Percentiles rank a stretch among this genome's conserved stretches.
phyloP scores from a whole-genome alignment of 2,329 filamentous ascomycete genomes.

The Trichoderma cornu-damae region DNA sequence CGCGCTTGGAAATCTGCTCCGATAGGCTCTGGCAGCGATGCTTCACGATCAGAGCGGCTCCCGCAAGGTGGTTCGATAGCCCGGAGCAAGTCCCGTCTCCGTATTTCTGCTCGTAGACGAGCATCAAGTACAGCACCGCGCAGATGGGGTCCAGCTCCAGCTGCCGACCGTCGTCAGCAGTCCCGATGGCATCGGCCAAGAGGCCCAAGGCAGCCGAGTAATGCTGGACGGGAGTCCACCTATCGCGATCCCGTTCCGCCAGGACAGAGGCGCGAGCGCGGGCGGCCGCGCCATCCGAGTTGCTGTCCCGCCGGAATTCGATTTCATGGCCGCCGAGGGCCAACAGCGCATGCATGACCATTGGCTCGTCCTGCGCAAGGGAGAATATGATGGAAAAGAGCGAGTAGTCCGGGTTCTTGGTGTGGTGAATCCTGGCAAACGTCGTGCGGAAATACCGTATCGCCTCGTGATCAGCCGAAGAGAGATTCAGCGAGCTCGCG shows the following conservation, averaged over 20 bases:
- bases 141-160: slow-evolving; percentile 30
- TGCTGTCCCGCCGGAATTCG: slow-evolving; percentile 24
- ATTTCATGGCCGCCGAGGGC: slow-evolving; percentile 32
- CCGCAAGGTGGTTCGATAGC: slow-evolving; percentile 31
- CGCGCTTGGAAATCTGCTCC: not conserved
- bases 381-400: slow-evolving; percentile 34
- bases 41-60: slow-evolving; percentile 30
- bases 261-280: not conserved
- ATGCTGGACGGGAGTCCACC: slow-evolving; percentile 25
- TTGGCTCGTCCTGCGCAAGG: slow-evolving; percentile 30
- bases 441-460: slow-evolving; percentile 35
- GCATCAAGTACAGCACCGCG: slow-evolving; percentile 34
- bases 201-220: slow-evolving; percentile 31
- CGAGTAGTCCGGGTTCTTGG: slow-evolving; percentile 35
- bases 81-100: slow-evolving; percentile 32
- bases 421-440: slow-evolving; percentile 33
- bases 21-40: slow-evolving; percentile 24
- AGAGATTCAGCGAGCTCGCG: slow-evolving; percentile 26
- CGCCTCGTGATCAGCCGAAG: slow-evolving; percentile 31
- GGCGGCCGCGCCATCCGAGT: not conserved
- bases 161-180: slow-evolving; percentile 20
- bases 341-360: slow-evolving; percentile 36
- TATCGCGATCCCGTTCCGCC: slow-evolving; percentile 9
- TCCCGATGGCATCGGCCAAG: slow-evolving; percentile 29
- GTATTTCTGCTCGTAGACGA: slow-evolving; percentile 36